Conservation (phyloP, 495 filamentous ascomycete species). For the Cudoniella acicularis region DNA sequence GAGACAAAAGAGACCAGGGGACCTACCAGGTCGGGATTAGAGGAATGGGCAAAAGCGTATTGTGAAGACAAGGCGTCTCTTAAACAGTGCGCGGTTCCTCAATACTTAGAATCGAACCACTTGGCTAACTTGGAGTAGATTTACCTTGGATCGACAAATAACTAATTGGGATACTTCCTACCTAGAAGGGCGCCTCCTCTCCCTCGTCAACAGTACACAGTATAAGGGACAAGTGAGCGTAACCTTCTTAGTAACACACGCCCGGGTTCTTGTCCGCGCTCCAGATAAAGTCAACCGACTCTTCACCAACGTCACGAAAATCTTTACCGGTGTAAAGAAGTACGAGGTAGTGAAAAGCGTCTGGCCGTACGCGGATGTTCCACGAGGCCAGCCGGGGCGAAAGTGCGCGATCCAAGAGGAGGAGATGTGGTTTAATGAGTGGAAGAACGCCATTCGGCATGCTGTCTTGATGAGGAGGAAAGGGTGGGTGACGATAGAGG, state of each 20-base stretch:
- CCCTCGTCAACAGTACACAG: conserved; percentile 37
- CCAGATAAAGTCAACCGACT: conserved; percentile 50
- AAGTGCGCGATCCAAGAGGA: conserved; percentile 46
- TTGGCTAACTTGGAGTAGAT: conserved; percentile 22
- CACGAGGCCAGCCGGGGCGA: conserved; percentile 15
- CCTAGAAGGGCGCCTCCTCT: conserved; percentile 48
- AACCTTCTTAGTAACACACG: conserved; percentile 47
- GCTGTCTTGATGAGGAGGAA: conserved; percentile 86
- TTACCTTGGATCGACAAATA: conserved; percentile 44
- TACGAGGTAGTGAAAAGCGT: conserved; percentile 23
- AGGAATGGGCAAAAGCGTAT: conserved; percentile 45
- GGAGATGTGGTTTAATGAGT: conserved; percentile 59
- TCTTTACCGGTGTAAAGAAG: conserved; percentile 26
- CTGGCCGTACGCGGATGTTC: conserved; percentile 26
- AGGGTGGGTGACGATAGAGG: conserved; percentile 57
- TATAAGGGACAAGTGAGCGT: conserved; percentile 48
- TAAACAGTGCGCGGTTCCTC: conserved; percentile 32
- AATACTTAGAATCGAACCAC: not conserved
- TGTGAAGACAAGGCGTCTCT: conserved; percentile 42
- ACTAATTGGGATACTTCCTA: conserved; percentile 48
- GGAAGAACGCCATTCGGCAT: conserved; percentile 91
- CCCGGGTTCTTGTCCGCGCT: conserved; percentile 42
- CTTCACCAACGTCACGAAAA: conserved; percentile 47
- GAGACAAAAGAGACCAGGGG: conserved; percentile 33
- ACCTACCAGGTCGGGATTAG: conserved; percentile 36